Percentiles rank a stretch among this genome's conserved stretches.
Conservation (phyloP, 805 yeast species). For the Kodamaea lidongshanica region DNA sequence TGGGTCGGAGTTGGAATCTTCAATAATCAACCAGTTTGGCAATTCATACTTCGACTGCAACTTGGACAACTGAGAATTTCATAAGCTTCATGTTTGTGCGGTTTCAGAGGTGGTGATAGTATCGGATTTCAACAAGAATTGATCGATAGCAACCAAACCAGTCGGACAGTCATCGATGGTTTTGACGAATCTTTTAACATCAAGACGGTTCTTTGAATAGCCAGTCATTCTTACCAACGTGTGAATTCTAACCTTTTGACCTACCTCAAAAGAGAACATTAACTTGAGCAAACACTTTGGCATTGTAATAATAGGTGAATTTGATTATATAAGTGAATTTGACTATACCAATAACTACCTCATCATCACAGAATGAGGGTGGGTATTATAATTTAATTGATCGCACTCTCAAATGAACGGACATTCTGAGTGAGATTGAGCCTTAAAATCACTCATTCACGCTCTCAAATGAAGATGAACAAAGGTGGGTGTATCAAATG, state of each 20-base stretch:
- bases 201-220: slow-evolving; percentile 97
- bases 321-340: no score
- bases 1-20: slow-evolving; percentile 99
- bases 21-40: slow-evolving; percentile 99
- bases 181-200: slow-evolving; percentile 99
- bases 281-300: no score
- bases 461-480: no score
- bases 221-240: slow-evolving; percentile 97
- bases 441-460: no score
- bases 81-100: slow-evolving; percentile 99
- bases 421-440: no score
- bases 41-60: slow-evolving; percentile 99
- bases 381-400: no score
- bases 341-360: no score
- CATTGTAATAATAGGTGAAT: no score
- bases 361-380: no score
- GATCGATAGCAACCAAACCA: slow-evolving; percentile 99
- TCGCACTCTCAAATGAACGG: no score
- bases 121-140: slow-evolving; percentile 99
- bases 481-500: no score
- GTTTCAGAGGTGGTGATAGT: slow-evolving; percentile 94
- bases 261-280: no score
- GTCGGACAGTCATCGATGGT: slow-evolving; percentile 99
- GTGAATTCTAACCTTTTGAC: slow-evolving; percentile 99
- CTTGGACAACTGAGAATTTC: slow-evolving; percentile 99